phyloP scores from a whole-genome alignment of 164 flowering plant species.

The Chimonanthus salicifolius region DNA sequence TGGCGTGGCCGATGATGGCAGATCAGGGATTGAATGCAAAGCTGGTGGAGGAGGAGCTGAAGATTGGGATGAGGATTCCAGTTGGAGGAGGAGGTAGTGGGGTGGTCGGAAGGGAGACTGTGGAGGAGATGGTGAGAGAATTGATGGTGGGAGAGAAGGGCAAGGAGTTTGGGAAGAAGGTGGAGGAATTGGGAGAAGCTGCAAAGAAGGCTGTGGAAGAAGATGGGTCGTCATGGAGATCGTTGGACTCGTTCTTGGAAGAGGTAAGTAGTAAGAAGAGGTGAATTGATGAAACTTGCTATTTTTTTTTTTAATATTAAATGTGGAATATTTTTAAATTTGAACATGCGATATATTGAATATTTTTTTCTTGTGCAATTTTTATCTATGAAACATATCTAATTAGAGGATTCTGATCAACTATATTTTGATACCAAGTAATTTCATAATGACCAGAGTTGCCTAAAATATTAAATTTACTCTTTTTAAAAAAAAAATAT shows the following conservation, averaged over 20 bases:
- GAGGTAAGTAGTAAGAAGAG: constrained; percentile 5
- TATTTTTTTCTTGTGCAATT: no score
- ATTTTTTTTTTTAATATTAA: no score
- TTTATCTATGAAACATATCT: not conserved
- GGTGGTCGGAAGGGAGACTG: constrained; percentile 27
- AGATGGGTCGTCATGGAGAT: constrained; percentile 47
- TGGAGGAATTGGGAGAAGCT: constrained; percentile 22
- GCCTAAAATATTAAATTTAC: no score
- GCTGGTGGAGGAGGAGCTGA: constrained; percentile 24
- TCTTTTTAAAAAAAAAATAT: no score
- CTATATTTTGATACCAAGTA: no score
- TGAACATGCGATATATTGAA: not conserved
- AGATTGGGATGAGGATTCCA: constrained; percentile 23
- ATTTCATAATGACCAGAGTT: no score
- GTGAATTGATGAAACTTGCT: not conserved
- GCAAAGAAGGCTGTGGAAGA: constrained; percentile 38
- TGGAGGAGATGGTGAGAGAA: constrained; percentile 32
- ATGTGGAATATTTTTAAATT: not conserved
- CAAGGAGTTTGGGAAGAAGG: constrained; percentile 33
- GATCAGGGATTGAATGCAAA: constrained; percentile 26
- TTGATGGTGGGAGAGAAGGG: constrained; percentile 50
- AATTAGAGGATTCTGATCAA: no score
- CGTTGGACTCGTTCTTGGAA: constrained; percentile 25
- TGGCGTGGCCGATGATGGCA: constrained; percentile 22
- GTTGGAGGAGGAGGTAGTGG: constrained; percentile 22